A percentile compares a stretch with the other conserved stretches of the same genome.
Evolutionary conservation across 2,329 filamentous ascomycete genomes (phyloP).

Genomic region (Torrubiellomyces zombiae): DNA sequence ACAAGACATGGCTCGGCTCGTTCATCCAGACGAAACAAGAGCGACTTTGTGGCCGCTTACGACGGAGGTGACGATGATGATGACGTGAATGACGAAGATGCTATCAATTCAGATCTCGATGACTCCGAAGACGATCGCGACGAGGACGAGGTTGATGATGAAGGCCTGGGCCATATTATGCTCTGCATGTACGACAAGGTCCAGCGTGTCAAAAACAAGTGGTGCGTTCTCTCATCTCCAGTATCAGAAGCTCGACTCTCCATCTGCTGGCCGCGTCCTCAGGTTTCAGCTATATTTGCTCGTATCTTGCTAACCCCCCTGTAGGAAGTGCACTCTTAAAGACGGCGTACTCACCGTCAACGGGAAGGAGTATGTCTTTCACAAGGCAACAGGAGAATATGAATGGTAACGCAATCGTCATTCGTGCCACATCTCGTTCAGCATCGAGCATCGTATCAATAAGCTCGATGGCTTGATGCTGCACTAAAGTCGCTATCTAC

Average conservation of each 20-base stretch:
- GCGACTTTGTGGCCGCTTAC: constrained; percentile 27
- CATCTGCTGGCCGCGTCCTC: no score
- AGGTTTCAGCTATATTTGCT: not conserved
- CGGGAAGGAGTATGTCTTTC: constrained; percentile 92
- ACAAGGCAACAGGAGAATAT: constrained; percentile 93
- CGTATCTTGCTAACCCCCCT: constrained; percentile 10
- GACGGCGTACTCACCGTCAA: constrained; percentile 89
- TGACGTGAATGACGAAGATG: constrained; percentile 65
- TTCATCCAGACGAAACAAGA: constrained; percentile 7
- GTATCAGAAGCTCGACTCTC: no score
- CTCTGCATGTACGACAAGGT: constrained; percentile 99
- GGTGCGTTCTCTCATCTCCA: constrained; percentile 37
- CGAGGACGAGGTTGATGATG: constrained; percentile 77
- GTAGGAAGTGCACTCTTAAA: constrained; percentile 91
- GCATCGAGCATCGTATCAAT: no score
- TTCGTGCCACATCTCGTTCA: no score
- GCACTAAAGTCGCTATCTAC: no score
- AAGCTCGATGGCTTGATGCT: no score
- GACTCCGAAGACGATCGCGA: constrained; percentile 76
- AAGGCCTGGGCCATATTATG: constrained; percentile 77
- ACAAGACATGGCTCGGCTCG: constrained; percentile 14
- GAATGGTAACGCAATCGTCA: constrained; percentile 68
- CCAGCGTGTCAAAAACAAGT: constrained; percentile 97
- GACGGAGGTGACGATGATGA: constrained; percentile 49
- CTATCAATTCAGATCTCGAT: constrained; percentile 96